Evolutionary conservation across 768 basidiomycete species (phyloP), one percentile per base, ranked within the genome.

Genomic region (Favolaschia claudopus): DNA sequence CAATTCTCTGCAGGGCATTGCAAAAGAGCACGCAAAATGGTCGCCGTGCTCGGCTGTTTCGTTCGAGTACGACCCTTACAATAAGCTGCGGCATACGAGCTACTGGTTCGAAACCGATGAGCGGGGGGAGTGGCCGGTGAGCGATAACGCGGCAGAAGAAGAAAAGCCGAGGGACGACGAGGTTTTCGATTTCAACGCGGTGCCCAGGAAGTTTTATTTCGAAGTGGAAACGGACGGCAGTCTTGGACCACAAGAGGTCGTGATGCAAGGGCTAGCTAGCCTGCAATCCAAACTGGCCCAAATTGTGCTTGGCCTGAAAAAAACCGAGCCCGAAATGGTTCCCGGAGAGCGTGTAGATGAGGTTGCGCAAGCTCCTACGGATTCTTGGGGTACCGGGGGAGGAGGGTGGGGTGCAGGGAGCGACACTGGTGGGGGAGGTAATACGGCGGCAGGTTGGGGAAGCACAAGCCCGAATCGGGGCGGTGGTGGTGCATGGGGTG

Each of bases 1-100:
- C 31, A 39, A 39, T 49, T 33, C 10, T 46, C 25, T 62, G 19
- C 68, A 98, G 96, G 96, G 96, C 37, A 89, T 97, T 58, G 95
- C 96, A 4, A 98, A 98, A 79, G 95, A 97, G 72, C 97, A 99
- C 70, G 95, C 97, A 13, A 99, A 99, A 77, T 99, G 96, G 94
- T 96, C 95, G 0, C 96, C 97, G 13, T 92, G 95, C 59, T 92
- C 95, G 2, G 95, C 97, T 8, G 89, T 99, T 17, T 87, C 89
- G 8, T 99, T 96, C 64, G 97, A 99, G 77, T 99, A 99, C 63
- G 97, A 99, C 74, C 97, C 97, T 13, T 85, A 98, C 80, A 99
- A 99, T 78, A 95, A 95, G 73, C 81, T 99, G 29, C 87, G 95
- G 50, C 97, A 99, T 75, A 99, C 97, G 4, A 87, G 91, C 3